phyloP scores from a whole-genome alignment of 2,329 filamentous ascomycete species.

The Dendrostoma leiphaemia region DNA sequence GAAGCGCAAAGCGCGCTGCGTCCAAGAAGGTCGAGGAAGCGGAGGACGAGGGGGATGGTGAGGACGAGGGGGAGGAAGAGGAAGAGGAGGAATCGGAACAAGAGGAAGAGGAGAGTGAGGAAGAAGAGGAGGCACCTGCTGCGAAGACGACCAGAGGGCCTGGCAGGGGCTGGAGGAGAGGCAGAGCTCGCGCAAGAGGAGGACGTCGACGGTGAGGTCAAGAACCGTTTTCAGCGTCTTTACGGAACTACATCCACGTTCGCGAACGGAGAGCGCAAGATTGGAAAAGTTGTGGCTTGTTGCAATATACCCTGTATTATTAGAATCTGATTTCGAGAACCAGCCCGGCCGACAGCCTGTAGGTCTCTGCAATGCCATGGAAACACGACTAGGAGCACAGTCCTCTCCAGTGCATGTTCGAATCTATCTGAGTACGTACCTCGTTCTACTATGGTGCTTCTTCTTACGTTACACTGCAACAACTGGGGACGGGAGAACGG shows the following conservation, averaged over 20 bases:
- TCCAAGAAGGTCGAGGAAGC: slow-evolving; percentile 31
- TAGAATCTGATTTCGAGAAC: not conserved
- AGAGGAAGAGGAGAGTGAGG: slow-evolving; percentile 27
- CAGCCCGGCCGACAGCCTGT: not conserved
- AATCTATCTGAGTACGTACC: too few species aligned
- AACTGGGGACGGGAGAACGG: too few species aligned
- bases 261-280: not conserved
- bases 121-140: slow-evolving; percentile 34
- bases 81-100: slow-evolving; percentile 35
- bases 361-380: not conserved
- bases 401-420: not conserved
- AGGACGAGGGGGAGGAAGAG: slow-evolving; percentile 28
- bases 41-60: slow-evolving; percentile 31
- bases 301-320: slow-evolving; percentile 17
- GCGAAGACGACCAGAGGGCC: slow-evolving; percentile 35
- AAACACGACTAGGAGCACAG: not conserved
- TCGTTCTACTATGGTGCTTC: too few species aligned
- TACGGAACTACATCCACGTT: too few species aligned
- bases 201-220: slow-evolving; percentile 10
- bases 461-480: too few species aligned
- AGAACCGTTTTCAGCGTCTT: not conserved
- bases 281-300: not conserved
- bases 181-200: slow-evolving; percentile 31
- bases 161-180: slow-evolving; percentile 32
- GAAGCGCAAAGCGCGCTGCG: slow-evolving; percentile 43